Percentiles rank a stretch among this genome's conserved stretches.
phyloP scores from a whole-genome alignment of 345 rosid species.

The Geranium rotundifolium region DNA sequence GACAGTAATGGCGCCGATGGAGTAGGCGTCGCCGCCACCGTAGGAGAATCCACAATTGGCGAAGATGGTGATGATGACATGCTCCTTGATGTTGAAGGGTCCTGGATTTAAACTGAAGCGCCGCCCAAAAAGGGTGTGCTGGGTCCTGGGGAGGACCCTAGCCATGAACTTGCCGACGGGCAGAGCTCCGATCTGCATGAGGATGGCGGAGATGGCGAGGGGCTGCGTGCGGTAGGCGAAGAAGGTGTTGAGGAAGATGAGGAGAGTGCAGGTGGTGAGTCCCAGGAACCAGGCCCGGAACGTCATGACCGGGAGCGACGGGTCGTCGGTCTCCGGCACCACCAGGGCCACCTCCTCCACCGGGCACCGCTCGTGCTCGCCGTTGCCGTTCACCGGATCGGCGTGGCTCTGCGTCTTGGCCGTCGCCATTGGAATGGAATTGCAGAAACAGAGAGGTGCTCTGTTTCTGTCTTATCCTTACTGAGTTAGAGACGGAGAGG shows the following conservation, averaged over 20 bases:
- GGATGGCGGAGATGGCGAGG: constrained; percentile 74
- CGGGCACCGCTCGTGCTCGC: constrained; percentile 33
- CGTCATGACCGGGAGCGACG: constrained; percentile 71
- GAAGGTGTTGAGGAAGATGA: constrained; percentile 92
- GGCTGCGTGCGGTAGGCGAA: constrained; percentile 91
- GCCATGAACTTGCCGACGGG: constrained; percentile 95
- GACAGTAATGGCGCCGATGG: constrained; percentile 82
- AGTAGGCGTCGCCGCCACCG: constrained; percentile 92
- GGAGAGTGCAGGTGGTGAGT: constrained; percentile 44
- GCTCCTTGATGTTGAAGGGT: constrained; percentile 89
- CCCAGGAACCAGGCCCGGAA: constrained; percentile 92
- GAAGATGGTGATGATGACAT: constrained; percentile 83
- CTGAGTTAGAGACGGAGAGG: neutral
- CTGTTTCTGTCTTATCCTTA: neutral
- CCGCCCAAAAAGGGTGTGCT: constrained; percentile 33
- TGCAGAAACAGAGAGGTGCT: neutral
- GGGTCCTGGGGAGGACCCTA: constrained; percentile 38
- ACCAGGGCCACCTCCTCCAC: constrained; percentile 82
- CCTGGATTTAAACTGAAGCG: constrained; percentile 73
- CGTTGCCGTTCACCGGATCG: constrained; percentile 25
- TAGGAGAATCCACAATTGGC: constrained; percentile 73
- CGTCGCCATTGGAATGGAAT: constrained; percentile 17
- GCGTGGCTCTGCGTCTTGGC: constrained; percentile 7
- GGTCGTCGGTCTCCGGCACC: constrained; percentile 91
- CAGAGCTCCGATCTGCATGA: constrained; percentile 77